Conservation (phyloP, 140 eudicot genomes). For the Anethum foeniculum region DNA sequence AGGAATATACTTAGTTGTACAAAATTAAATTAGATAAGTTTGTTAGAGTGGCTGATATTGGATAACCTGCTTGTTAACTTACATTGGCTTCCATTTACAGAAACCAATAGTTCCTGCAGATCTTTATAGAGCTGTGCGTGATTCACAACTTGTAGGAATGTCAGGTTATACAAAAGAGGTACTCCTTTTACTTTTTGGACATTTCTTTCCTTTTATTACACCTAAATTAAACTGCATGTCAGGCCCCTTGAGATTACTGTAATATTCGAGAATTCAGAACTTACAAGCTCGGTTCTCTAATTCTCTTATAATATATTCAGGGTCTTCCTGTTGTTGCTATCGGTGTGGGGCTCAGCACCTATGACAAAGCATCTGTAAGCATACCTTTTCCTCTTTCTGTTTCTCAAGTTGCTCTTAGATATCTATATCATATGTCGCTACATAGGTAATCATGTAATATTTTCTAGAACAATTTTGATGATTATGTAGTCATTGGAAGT, state of each 20-base stretch:
- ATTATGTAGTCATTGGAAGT: background rate
- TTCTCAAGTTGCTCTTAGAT: conserved; percentile 6
- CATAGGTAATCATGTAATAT: background rate
- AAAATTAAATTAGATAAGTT: background rate
- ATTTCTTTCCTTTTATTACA: background rate
- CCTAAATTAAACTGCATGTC: background rate
- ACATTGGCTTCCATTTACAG: conserved; percentile 29
- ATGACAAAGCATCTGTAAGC: conserved; percentile 97
- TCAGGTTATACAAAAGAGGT: conserved; percentile 93
- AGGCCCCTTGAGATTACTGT: background rate
- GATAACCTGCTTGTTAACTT: background rate
- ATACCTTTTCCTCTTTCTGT: background rate
- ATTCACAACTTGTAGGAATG: conserved; percentile 87
- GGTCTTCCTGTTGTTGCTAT: conserved; percentile 92
- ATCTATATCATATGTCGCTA: background rate
- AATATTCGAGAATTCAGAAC: background rate
- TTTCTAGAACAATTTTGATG: background rate
- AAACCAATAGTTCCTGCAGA: conserved; percentile 82
- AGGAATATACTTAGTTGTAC: background rate
- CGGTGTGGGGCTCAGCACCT: conserved; percentile 97
- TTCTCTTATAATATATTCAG: conserved; percentile 30
- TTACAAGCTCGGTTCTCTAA: background rate
- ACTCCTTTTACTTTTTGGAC: conserved; percentile 9
- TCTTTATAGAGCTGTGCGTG: conserved; percentile 68
- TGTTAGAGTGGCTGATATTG: background rate